phyloP scores from a whole-genome alignment of 2,329 filamentous ascomycete species.

The Colletotrichum noveboracense region DNA sequence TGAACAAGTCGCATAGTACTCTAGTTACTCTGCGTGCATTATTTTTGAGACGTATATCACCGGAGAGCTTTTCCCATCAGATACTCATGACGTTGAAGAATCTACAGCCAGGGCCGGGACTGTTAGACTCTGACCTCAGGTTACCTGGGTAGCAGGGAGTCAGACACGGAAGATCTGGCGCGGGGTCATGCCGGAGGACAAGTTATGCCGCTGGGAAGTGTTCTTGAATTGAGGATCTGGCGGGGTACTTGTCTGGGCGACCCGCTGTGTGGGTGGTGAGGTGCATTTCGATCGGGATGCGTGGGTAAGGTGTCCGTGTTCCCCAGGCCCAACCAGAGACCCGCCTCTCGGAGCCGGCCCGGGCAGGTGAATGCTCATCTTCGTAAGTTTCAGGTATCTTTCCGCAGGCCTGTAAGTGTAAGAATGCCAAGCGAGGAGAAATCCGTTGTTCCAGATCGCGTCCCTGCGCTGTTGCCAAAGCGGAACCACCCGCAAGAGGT shows the following conservation, averaged over 20 bases:
- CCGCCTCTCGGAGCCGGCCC: neutral
- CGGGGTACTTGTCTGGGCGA: neutral
- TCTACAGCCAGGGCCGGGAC: neutral
- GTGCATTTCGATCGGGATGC: too few relatives aligned
- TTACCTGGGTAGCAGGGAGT: too few relatives aligned
- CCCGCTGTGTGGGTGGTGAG: too few relatives aligned
- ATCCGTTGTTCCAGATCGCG: too few relatives aligned
- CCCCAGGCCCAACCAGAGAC: neutral
- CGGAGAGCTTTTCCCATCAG: neutral
- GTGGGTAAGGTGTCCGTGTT: neutral
- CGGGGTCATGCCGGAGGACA: too few relatives aligned
- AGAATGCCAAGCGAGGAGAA: neutral
- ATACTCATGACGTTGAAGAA: neutral
- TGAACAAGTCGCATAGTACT: neutral
- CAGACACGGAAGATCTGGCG: too few relatives aligned
- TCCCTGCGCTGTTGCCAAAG: neutral
- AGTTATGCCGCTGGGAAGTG: too few relatives aligned
- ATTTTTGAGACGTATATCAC: neutral
- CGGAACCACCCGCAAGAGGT: neutral
- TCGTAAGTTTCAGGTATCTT: too few relatives aligned
- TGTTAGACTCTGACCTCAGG: too few relatives aligned
- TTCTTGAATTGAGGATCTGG: neutral
- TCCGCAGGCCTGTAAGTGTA: rapidly evolving
- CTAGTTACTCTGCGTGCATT: neutral
- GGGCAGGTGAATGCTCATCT: too few relatives aligned